These are phyloP conservation scores for Asterella californica DNA, from an alignment of 225 moss, liverwort and hornwort genomes.

Conservation along the genomic window DNA sequence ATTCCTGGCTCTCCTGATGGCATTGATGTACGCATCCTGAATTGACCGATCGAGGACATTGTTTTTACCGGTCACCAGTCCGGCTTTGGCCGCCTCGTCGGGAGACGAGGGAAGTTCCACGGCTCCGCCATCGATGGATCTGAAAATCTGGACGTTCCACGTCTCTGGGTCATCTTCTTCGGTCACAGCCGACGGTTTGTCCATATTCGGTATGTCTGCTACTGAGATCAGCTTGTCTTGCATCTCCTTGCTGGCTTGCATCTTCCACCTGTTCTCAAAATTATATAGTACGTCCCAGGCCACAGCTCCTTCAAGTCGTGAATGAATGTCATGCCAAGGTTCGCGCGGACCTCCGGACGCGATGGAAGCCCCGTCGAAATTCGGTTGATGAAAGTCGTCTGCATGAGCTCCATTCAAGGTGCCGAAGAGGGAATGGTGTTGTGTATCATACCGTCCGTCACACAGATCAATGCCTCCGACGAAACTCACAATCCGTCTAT, in stretches of 20 bases:
- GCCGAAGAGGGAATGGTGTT: slow-evolving; percentile 52
- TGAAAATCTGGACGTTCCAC: slow-evolving; percentile 68
- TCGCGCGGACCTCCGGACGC: slow-evolving; percentile 57
- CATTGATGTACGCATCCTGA: slow-evolving; percentile 70
- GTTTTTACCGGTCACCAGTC: slow-evolving; percentile 55
- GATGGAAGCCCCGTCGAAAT: slow-evolving; percentile 30
- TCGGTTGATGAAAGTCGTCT: slow-evolving; percentile 66
- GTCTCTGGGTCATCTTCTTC: slow-evolving; percentile 56
- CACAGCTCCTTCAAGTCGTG: slow-evolving; percentile 46
- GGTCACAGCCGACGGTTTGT: slow-evolving; percentile 45
- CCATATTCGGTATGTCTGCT: slow-evolving; percentile 33
- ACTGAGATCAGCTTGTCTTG: slow-evolving; percentile 32
- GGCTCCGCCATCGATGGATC: slow-evolving; percentile 68
- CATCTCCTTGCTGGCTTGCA: slow-evolving; percentile 37
- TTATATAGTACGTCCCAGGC: slow-evolving; percentile 75
- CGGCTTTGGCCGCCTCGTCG: slow-evolving; percentile 44
- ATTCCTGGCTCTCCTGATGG: slow-evolving; percentile 59
- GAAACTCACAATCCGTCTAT: slow-evolving; percentile 55
- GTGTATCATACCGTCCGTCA: slow-evolving; percentile 61
- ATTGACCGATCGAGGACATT: slow-evolving; percentile 63
- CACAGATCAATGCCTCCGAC: slow-evolving; percentile 66
- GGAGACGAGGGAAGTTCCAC: slow-evolving; percentile 56
- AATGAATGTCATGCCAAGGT: slow-evolving; percentile 74
- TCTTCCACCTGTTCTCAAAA: slow-evolving; percentile 68
- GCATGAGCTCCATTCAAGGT: slow-evolving; percentile 44